Percentiles rank a stretch among this genome's conserved stretches.
phyloP scores from a whole-genome alignment of 768 basidiomycete genomes.

The Psilocybe azurescens region DNA sequence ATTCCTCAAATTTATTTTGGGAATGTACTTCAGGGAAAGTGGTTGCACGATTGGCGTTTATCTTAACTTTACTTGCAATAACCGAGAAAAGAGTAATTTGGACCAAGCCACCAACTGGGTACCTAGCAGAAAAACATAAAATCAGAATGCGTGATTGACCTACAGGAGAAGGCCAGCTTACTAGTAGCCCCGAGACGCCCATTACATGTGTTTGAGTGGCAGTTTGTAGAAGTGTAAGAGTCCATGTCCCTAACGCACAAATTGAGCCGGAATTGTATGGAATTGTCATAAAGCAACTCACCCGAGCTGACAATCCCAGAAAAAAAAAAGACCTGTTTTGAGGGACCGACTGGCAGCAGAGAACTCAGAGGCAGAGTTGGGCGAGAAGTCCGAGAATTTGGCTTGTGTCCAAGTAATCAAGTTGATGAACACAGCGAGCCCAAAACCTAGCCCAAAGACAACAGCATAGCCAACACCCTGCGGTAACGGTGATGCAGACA shows the following conservation, averaged over 20 bases:
- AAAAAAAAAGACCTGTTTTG: constrained; percentile 27
- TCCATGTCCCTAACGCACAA: constrained; percentile 24
- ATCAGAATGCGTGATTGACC: background rate
- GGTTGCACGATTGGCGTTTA: constrained; percentile 35
- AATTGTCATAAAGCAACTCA: background rate
- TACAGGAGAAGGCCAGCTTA: background rate
- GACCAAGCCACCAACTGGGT: constrained; percentile 27
- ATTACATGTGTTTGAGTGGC: constrained; percentile 25
- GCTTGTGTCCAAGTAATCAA: background rate
- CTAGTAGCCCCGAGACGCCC: constrained; percentile 26
- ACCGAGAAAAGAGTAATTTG: constrained; percentile 37
- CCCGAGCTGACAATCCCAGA: constrained; percentile 27
- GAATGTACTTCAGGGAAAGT: constrained; percentile 36
- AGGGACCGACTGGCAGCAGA: constrained; percentile 28
- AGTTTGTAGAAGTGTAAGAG: constrained; percentile 25
- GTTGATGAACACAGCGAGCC: background rate
- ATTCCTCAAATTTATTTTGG: background rate
- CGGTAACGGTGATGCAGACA: background rate
- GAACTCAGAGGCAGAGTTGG: background rate
- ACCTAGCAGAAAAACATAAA: constrained; percentile 15
- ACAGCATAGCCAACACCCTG: background rate
- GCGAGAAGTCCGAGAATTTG: background rate
- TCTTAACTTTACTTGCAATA: constrained; percentile 38
- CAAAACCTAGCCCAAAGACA: background rate
- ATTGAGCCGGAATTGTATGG: background rate